These are phyloP conservation scores for Dissophora ornata DNA, from an alignment of 192 early-diverging fungal genomes.

Conservation along the genomic window DNA sequence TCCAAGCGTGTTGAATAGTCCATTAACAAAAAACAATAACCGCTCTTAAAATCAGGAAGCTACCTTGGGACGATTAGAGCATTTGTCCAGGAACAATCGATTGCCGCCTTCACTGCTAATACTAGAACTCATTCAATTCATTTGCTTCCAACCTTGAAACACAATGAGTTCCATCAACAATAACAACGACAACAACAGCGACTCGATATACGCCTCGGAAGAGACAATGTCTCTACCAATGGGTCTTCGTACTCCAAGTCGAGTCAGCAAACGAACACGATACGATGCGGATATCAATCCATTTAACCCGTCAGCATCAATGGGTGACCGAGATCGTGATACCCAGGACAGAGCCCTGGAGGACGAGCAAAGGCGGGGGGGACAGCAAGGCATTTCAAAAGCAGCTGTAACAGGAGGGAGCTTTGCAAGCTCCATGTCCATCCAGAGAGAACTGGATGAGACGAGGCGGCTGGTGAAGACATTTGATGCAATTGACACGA, in stretches of 20 bases:
- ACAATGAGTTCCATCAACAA: too few relatives aligned
- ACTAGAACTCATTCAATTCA: too few relatives aligned
- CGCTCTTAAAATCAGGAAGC: too few relatives aligned
- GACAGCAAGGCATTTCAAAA: neutral
- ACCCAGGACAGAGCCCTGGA: too few relatives aligned
- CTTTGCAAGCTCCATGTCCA: neutral
- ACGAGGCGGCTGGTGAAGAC: conserved; percentile 16
- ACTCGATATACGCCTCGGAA: neutral
- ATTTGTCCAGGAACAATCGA: too few relatives aligned
- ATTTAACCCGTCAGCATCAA: neutral
- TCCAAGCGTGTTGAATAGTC: too few relatives aligned
- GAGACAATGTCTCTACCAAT: neutral
- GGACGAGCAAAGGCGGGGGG: too few relatives aligned
- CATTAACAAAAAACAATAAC: too few relatives aligned
- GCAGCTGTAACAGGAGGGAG: neutral
- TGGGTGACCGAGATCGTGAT: too few relatives aligned
- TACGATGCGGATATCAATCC: conserved; percentile 6
- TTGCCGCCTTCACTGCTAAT: too few relatives aligned
- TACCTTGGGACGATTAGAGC: too few relatives aligned
- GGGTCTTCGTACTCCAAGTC: conserved; percentile 19
- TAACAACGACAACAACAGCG: neutral
- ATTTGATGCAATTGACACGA: conserved; percentile 36
- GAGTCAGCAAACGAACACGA: conserved; percentile 29
- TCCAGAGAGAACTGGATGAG: conserved; percentile 30
- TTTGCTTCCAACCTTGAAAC: too few relatives aligned